Conservation (phyloP, 1,284 basidiomycete species). For the Cutaneotrichosporon dermatis region DNA sequence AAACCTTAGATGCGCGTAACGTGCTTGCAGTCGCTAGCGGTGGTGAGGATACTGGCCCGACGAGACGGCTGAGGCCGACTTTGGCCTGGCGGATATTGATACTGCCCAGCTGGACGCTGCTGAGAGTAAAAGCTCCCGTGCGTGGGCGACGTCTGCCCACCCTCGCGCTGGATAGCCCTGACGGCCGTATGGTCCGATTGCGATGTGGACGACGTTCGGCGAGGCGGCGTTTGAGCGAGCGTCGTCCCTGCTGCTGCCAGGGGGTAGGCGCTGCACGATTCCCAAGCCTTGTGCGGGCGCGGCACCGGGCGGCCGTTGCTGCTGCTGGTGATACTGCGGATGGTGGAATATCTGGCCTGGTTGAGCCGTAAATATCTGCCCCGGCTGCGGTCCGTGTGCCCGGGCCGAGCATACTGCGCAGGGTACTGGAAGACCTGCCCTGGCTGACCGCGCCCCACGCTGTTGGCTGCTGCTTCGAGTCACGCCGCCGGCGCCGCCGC, state of each 20-base stretch:
- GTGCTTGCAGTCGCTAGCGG: slow-evolving; percentile 4
- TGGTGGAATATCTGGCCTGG: slow-evolving; percentile 41
- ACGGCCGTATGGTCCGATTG: slow-evolving; percentile 11
- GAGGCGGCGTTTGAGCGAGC: slow-evolving; percentile 13
- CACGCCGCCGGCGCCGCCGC: slow-evolving; percentile 9
- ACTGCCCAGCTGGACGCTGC: slow-evolving; percentile 10
- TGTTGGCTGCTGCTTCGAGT: slow-evolving; percentile 24
- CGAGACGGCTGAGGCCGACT: slow-evolving; percentile 13
- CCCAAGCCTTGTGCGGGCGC: slow-evolving; percentile 16
- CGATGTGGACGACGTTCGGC: slow-evolving; percentile 8
- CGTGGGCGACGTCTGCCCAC: slow-evolving; percentile 14
- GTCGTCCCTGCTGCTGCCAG: slow-evolving; percentile 12
- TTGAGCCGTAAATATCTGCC: slow-evolving; percentile 32
- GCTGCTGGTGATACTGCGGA: slow-evolving; percentile 23
- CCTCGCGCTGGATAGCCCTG: not conserved
- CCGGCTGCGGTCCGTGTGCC: slow-evolving; percentile 25
- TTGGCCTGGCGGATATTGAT: slow-evolving; percentile 3
- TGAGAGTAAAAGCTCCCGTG: slow-evolving; percentile 15
- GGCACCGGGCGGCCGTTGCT: slow-evolving; percentile 10
- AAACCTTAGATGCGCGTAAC: too few relatives aligned
- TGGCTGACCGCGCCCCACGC: slow-evolving; percentile 14
- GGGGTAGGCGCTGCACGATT: slow-evolving; percentile 24
- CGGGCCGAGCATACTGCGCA: not conserved
- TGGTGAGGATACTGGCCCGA: slow-evolving; percentile 20
- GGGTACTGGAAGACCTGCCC: slow-evolving; percentile 48